A percentile compares a stretch with the other conserved stretches of the same genome.
These are phyloP conservation scores for Colletotrichum brevisporum DNA, from an alignment of 2,329 filamentous ascomycete species.

Conservation along the genomic window DNA sequence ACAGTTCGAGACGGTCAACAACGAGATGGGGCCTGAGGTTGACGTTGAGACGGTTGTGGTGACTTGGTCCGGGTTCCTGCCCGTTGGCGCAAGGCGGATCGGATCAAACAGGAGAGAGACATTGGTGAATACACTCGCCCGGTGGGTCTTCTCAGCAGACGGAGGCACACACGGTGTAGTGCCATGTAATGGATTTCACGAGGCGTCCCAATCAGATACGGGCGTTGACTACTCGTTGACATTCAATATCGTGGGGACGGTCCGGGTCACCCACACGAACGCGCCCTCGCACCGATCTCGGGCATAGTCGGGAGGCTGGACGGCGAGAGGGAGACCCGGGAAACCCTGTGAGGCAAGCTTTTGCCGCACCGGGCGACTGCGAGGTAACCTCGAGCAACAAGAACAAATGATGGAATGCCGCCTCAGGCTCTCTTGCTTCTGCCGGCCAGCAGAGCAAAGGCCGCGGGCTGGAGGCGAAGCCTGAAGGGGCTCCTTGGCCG, in stretches of 20 bases:
- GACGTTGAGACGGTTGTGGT: not conserved
- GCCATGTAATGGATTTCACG: constrained; percentile 23
- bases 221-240: constrained; percentile 33
- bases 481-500: constrained; percentile 23
- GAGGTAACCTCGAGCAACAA: not conserved
- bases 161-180: constrained; percentile 6
- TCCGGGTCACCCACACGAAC: constrained; percentile 16
- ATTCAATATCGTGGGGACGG: constrained; percentile 30
- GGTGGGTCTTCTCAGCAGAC: constrained; percentile 22
- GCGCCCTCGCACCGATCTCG: constrained; percentile 39
- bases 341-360: not conserved
- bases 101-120: constrained; percentile 39
- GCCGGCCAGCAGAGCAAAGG: not conserved
- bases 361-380: not conserved
- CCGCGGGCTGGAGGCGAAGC: not conserved
- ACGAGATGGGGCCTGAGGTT: constrained; percentile 33
- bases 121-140: constrained; percentile 30
- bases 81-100: constrained; percentile 9
- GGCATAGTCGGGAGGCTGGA: constrained; percentile 40
- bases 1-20: too few relatives aligned
- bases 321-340: constrained; percentile 29
- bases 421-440: constrained; percentile 7
- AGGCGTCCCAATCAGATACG: constrained; percentile 40
- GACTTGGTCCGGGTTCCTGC: not conserved
- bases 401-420: not conserved